Conservation (phyloP, 768 basidiomycete species). For the Aureoboletus auriporus region DNA sequence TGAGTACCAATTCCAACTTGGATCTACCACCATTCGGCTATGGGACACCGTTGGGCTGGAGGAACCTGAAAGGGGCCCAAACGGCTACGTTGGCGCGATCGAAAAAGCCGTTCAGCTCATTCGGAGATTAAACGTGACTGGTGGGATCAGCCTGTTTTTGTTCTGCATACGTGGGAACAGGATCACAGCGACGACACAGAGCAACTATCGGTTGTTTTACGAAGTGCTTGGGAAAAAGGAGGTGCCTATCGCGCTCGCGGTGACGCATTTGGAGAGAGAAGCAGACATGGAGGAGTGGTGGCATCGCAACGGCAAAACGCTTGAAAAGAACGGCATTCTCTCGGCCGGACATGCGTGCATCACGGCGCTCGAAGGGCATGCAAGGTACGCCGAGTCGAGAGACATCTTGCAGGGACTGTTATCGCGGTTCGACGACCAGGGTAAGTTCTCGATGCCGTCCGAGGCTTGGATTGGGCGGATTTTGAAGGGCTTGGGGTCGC, state of each 20-base stretch:
- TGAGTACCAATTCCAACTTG: conserved; percentile 27
- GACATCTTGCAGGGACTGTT: conserved; percentile 18
- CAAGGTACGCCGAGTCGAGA: conserved; percentile 30
- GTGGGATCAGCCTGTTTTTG: conserved; percentile 38
- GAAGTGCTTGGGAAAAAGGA: conserved; percentile 26
- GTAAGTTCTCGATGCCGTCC: conserved; percentile 28
- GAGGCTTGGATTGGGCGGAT: conserved; percentile 25
- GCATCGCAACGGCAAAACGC: conserved; percentile 18
- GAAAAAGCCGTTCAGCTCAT: conserved; percentile 33
- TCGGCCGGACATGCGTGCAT: conserved; percentile 31
- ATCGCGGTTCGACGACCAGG: conserved; percentile 20
- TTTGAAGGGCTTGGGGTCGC: conserved; percentile 19
- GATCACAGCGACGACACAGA: conserved; percentile 25
- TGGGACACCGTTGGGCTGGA: conserved; percentile 34
- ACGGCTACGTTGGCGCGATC: conserved; percentile 24
- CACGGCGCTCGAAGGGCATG: conserved; percentile 21
- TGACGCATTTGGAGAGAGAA: conserved; percentile 38
- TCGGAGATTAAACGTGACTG: conserved; percentile 23
- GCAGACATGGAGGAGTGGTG: conserved; percentile 33
- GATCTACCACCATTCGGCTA: conserved; percentile 19
- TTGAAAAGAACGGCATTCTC: conserved; percentile 19
- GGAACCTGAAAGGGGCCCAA: conserved; percentile 20
- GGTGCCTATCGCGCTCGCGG: conserved; percentile 37
- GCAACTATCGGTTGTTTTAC: conserved; percentile 23
- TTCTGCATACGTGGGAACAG: conserved; percentile 38